phyloP scores from a whole-genome alignment of 176 grass and related monocot species.

The Thalia dealbata region DNA sequence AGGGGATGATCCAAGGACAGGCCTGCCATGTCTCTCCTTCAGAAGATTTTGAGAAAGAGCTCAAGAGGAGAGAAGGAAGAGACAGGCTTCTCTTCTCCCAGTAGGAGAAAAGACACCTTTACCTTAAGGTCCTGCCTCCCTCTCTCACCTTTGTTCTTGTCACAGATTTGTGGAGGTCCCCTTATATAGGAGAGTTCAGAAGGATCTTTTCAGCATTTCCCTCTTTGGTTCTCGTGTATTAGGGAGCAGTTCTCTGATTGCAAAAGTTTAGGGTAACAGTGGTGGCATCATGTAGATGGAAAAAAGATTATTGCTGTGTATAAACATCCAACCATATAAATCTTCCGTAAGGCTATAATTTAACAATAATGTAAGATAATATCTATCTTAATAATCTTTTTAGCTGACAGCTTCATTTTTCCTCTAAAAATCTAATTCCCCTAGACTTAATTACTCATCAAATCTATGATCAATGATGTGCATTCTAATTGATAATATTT shows the following conservation, averaged over 20 bases:
- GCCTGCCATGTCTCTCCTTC: constrained; percentile 23
- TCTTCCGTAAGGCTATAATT: no score
- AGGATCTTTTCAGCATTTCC: background rate
- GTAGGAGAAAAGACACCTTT: background rate
- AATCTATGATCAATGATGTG: background rate
- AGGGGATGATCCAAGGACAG: constrained; percentile 54
- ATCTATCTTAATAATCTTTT: background rate
- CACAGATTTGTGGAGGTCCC: background rate
- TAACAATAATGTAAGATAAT: no score
- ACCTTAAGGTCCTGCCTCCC: constrained; percentile 3
- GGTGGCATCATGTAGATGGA: background rate
- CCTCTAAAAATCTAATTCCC: background rate
- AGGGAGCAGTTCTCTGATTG: background rate
- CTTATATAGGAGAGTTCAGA: constrained; percentile 11
- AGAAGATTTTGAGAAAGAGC: background rate
- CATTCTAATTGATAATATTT: background rate
- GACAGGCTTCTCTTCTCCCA: constrained; percentile 20
- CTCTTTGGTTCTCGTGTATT: background rate
- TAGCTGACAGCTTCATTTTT: background rate
- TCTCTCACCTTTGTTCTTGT: background rate
- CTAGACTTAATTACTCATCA: background rate
- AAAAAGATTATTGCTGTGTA: background rate
- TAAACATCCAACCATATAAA: background rate
- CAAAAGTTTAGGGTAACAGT: background rate
- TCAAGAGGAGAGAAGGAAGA: constrained; percentile 16